A percentile compares a stretch with the other conserved stretches of the same genome.
Evolutionary conservation across 2,329 filamentous ascomycete genomes (phyloP).

Genomic region (Scytalidium lignicola): DNA sequence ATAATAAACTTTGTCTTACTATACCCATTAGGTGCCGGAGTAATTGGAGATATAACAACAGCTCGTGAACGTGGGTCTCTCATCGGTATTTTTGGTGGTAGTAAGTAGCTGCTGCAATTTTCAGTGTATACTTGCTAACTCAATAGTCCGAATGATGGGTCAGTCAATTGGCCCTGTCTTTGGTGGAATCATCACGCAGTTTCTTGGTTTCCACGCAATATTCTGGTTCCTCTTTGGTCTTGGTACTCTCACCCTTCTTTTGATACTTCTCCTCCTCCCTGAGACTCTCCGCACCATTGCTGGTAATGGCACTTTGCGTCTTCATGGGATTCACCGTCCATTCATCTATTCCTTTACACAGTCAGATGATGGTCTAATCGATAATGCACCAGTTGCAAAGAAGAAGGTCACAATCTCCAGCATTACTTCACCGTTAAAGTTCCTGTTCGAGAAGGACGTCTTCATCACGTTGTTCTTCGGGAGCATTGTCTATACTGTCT

Average conservation of each 20-base stretch:
- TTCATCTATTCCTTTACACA: slow-evolving; percentile 27
- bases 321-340: slow-evolving; percentile 35
- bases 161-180: slow-evolving; percentile 40
- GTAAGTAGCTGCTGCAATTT: slow-evolving; percentile 20
- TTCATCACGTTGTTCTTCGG: slow-evolving; percentile 38
- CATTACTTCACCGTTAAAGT: slow-evolving; percentile 33
- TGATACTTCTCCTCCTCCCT: slow-evolving; percentile 35
- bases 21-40: slow-evolving; percentile 27
- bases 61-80: slow-evolving; percentile 34
- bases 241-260: slow-evolving; percentile 29
- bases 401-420: slow-evolving; percentile 28
- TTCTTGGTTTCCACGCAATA: slow-evolving; percentile 32
- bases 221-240: slow-evolving; percentile 37
- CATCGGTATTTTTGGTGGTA: slow-evolving; percentile 33
- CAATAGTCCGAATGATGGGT: slow-evolving; percentile 35
- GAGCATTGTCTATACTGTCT: slow-evolving; percentile 39
- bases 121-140: slow-evolving; percentile 1
- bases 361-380: slow-evolving; percentile 7
- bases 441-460: slow-evolving; percentile 41
- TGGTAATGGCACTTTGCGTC: slow-evolving; percentile 33
- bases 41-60: slow-evolving; percentile 35
- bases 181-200: slow-evolving; percentile 31
- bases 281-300: slow-evolving; percentile 35
- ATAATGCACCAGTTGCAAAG: slow-evolving; percentile 8
- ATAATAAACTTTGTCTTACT: neutral